Evolutionary conservation across 495 filamentous ascomycete genomes (phyloP).

Genomic region (Neurospora tetrasperma): DNA sequence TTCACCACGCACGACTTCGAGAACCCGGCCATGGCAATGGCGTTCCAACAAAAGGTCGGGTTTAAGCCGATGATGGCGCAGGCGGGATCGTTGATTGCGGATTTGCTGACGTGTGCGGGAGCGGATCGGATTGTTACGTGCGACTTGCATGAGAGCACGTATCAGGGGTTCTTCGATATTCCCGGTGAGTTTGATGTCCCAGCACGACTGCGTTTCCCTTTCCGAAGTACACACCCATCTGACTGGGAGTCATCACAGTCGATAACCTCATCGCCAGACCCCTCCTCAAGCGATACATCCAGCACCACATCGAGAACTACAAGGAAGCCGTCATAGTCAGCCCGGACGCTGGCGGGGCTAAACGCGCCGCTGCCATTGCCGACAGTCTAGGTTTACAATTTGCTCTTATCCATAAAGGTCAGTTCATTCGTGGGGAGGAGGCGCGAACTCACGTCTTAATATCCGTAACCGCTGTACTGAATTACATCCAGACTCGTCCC

Average conservation of each 20-base stretch:
- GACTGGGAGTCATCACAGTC: constrained; percentile 30
- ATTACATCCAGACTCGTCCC: not conserved
- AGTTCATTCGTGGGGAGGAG: constrained; percentile 3
- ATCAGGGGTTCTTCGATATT: constrained; percentile 95
- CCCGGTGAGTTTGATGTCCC: constrained; percentile 28
- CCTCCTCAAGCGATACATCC: constrained; percentile 81
- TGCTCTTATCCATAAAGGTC: constrained; percentile 94
- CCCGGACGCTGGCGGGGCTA: constrained; percentile 93
- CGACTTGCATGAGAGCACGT: constrained; percentile 7
- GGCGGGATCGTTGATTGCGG: constrained; percentile 88
- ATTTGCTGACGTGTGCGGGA: constrained; percentile 88
- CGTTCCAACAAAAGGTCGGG: constrained; percentile 75
- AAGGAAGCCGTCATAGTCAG: constrained; percentile 87
- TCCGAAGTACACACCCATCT: not conserved
- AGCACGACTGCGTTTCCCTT: not conserved
- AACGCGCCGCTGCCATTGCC: constrained; percentile 93
- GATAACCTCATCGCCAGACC: constrained; percentile 91
- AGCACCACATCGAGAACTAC: constrained; percentile 75
- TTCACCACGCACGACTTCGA: constrained; percentile 51
- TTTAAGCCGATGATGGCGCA: constrained; percentile 99
- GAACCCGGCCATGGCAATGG: constrained; percentile 40
- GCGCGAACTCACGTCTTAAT: not conserved
- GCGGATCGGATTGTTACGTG: constrained; percentile 57
- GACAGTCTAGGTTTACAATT: constrained; percentile 88
- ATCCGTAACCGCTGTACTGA: not conserved